A percentile compares a stretch with the other conserved stretches of the same genome.
phyloP scores from a whole-genome alignment of 2,329 filamentous ascomycete genomes.

The Penicillium sp. region DNA sequence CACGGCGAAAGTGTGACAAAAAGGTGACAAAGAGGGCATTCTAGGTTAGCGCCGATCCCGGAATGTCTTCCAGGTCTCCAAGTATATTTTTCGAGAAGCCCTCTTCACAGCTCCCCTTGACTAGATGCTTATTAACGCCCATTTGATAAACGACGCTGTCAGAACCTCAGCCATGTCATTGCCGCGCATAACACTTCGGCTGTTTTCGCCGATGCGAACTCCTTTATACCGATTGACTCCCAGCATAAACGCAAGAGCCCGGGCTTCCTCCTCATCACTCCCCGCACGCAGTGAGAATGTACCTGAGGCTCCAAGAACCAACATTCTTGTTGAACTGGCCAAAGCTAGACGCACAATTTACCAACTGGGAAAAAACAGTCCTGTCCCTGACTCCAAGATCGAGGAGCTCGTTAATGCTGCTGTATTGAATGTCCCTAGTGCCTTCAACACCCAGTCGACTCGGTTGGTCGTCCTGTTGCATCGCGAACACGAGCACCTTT shows the following conservation, averaged over 20 bases:
- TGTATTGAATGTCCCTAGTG: constrained; percentile 72
- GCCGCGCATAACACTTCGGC: neutral
- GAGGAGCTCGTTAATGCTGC: constrained; percentile 49
- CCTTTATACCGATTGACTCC: constrained; percentile 15
- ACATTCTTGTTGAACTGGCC: constrained; percentile 36
- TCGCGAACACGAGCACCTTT: constrained; percentile 84
- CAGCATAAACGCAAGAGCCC: constrained; percentile 31
- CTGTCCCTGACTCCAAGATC: constrained; percentile 42
- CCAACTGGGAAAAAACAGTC: constrained; percentile 38
- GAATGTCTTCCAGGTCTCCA: neutral
- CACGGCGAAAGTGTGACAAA: neutral
- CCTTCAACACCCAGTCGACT: constrained; percentile 89
- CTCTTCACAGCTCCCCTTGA: neutral
- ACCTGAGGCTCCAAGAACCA: constrained; percentile 19
- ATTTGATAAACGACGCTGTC: neutral
- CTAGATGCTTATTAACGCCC: neutral
- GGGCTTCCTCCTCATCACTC: constrained; percentile 24
- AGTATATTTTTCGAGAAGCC: constrained; percentile 2
- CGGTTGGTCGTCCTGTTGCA: constrained; percentile 79
- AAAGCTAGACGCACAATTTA: constrained; percentile 44
- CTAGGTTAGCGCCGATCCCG: neutral
- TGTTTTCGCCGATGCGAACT: constrained; percentile 4
- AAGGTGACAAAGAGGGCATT: neutral
- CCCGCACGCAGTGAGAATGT: constrained; percentile 5
- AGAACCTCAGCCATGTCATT: constrained; percentile 6